Percentiles rank a stretch among this genome's conserved stretches.
phyloP scores from a whole-genome alignment of 176 grass and related monocot genomes.

The Canna indica region DNA sequence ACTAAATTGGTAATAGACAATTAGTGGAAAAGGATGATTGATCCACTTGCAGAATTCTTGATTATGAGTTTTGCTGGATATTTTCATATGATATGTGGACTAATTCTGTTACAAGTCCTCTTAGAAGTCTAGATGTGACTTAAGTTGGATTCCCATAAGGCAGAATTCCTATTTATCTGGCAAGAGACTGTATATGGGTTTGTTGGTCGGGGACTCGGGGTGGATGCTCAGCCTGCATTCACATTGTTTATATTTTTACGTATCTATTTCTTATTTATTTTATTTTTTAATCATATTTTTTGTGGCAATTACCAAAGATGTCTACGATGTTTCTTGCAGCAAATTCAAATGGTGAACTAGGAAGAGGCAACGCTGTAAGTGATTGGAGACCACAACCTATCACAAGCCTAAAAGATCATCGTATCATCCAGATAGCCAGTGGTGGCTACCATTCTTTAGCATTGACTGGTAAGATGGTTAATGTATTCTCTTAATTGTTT shows the following conservation, averaged over 20 bases:
- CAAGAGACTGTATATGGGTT: too few species aligned
- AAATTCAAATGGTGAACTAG: constrained; percentile 91
- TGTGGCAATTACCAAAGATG: neutral
- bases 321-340: constrained; percentile 40
- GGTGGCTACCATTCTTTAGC: constrained; percentile 97
- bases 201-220: too few species aligned
- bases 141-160: too few species aligned
- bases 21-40: too few species aligned
- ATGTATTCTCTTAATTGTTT: constrained; percentile 2
- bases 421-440: constrained; percentile 61
- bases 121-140: too few species aligned
- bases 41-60: too few species aligned
- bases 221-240: neutral
- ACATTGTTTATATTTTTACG: neutral
- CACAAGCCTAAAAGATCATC: constrained; percentile 43
- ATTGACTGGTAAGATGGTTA: constrained; percentile 61
- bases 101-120: neutral
- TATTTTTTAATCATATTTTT: neutral
- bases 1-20: too few species aligned
- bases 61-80: neutral
- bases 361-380: constrained; percentile 62
- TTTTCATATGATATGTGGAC: neutral
- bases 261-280: neutral
- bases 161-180: too few species aligned
- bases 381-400: constrained; percentile 85